A percentile compares a stretch with the other conserved stretches of the same genome.
phyloP scores from a whole-genome alignment of 78 protist genomes.

The Dictyostelium brefeldianum region DNA sequence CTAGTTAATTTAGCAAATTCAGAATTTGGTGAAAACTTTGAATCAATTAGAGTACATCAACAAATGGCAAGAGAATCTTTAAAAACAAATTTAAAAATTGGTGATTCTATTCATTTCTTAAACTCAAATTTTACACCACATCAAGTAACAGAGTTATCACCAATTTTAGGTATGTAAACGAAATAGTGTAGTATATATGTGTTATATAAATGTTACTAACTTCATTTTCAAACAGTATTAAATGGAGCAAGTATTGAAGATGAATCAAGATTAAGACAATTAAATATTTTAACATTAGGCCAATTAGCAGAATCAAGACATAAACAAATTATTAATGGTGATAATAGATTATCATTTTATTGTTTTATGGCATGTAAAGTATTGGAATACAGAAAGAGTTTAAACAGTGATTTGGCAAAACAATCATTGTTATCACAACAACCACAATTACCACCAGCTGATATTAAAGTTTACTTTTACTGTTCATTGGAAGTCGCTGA shows the following conservation, averaged over 20 bases:
- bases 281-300: conserved; percentile 4
- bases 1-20: background rate
- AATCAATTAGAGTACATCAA: conserved; percentile 9
- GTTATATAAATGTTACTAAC: background rate
- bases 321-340: background rate
- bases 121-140: background rate
- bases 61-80: background rate
- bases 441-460: background rate
- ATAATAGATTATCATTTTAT: background rate
- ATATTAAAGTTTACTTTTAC: conserved; percentile 3
- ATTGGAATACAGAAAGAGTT: background rate
- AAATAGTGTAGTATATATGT: too few species aligned
- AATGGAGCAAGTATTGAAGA: conserved; percentile 29
- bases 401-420: too few species aligned
- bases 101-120: background rate
- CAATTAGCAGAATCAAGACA: background rate
- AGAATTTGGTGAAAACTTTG: conserved; percentile 5
- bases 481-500: background rate
- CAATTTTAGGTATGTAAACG: background rate
- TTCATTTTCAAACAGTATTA: background rate
- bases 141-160: background rate
- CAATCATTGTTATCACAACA: background rate
- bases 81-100: background rate
- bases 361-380: conserved; percentile 8
- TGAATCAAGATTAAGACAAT: background rate